A percentile compares a stretch with the other conserved stretches of the same genome.
These are phyloP conservation scores for Heliamphora pulchella DNA, from an alignment of 179 eudicot species.

Conservation along the genomic window DNA sequence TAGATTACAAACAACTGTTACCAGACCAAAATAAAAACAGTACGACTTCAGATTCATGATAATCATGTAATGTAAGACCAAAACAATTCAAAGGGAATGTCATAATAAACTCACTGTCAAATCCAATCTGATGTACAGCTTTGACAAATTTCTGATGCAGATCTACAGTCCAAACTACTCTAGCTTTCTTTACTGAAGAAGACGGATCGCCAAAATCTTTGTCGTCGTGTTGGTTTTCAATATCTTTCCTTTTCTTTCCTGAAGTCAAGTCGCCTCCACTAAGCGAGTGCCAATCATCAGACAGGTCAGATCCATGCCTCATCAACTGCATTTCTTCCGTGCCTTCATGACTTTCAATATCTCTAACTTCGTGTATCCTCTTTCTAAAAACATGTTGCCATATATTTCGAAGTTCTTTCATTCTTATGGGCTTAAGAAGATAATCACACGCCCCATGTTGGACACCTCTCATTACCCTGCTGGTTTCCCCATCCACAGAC, in stretches of 20 bases:
- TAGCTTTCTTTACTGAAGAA: constrained; percentile 62
- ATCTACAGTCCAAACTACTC: constrained; percentile 93
- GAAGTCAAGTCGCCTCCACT: constrained; percentile 44
- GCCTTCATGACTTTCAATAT: constrained; percentile 53
- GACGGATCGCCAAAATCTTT: constrained; percentile 43
- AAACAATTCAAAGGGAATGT: neutral
- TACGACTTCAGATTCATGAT: neutral
- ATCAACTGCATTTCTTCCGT: constrained; percentile 50
- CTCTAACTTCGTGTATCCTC: constrained; percentile 81
- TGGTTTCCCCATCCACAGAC: constrained; percentile 97
- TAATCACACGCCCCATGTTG: constrained; percentile 94
- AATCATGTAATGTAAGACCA: neutral
- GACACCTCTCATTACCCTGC: constrained; percentile 96
- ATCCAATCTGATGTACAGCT: constrained; percentile 90
- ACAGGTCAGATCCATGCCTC: constrained; percentile 49
- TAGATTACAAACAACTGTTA: neutral
- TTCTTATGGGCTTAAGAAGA: constrained; percentile 75
- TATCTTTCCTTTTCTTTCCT: constrained; percentile 64
- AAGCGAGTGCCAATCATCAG: constrained; percentile 38
- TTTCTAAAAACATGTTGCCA: constrained; percentile 97
- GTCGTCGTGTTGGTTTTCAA: constrained; percentile 49
- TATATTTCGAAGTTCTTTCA: constrained; percentile 94
- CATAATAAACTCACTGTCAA: constrained; percentile 64
- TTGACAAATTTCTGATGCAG: constrained; percentile 92
- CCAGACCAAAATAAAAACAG: neutral